These are phyloP conservation scores for Starmerella vaccinii DNA, from an alignment of 805 yeast genomes.

Conservation along the genomic window DNA sequence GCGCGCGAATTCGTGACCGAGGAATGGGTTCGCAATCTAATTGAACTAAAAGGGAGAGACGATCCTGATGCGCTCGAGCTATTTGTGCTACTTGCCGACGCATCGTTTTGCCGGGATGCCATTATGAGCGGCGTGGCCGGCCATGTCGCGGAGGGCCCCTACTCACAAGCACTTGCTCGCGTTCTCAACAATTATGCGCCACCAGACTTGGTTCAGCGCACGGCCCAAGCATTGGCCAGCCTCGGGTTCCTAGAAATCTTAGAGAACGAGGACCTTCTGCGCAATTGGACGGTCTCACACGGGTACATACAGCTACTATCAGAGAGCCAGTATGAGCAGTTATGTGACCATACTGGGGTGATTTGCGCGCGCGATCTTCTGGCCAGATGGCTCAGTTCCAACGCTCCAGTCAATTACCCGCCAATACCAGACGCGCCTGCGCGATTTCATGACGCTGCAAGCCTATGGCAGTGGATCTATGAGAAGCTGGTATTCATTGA, in stretches of 20 bases:
- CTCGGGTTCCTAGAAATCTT: slow-evolving; percentile 5
- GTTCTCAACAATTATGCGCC: neutral
- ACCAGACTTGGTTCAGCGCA: neutral
- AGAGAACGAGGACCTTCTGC: neutral
- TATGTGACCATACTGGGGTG: neutral
- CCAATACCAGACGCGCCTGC: neutral
- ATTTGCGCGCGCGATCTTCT: neutral
- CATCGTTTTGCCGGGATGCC: neutral
- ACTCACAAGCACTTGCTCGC: slow-evolving; percentile 3
- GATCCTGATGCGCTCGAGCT: neutral
- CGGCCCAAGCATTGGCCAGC: neutral
- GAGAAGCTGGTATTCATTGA: neutral
- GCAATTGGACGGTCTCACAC: neutral
- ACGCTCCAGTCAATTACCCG: neutral
- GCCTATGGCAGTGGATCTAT: slow-evolving; percentile 6
- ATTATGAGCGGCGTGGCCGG: neutral
- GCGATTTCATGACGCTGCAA: neutral
- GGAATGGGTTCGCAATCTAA: neutral
- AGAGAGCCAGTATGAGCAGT: neutral
- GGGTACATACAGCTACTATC: neutral
- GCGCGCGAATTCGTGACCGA: neutral
- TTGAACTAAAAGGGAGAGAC: too few relatives aligned
- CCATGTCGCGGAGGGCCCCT: neutral
- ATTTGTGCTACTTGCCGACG: neutral
- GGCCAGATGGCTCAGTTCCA: neutral